phyloP scores from a whole-genome alignment of 202 grass and related monocot species.

The Elaeis oleifera region DNA sequence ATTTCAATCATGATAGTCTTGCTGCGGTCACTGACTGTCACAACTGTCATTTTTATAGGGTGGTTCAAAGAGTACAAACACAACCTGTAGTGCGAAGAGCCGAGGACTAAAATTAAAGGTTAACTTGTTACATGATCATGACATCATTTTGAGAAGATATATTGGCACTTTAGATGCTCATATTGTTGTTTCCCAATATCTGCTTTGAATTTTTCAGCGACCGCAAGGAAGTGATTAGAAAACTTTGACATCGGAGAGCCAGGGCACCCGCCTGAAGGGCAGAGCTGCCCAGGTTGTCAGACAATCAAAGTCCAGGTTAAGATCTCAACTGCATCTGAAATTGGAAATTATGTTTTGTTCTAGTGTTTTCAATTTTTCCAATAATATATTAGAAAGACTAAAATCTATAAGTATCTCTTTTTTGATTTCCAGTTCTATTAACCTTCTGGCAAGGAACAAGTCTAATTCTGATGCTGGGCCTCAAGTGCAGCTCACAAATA shows the following conservation, averaged over 20 bases:
- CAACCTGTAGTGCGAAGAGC: slow-evolving; percentile 38
- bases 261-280: slow-evolving; percentile 15
- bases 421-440: slow-evolving; percentile 13
- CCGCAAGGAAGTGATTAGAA: slow-evolving; percentile 18
- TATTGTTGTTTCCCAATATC: neutral
- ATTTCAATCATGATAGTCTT: neutral
- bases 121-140: slow-evolving; percentile 17
- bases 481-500: slow-evolving; percentile 22
- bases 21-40: neutral
- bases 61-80: slow-evolving; percentile 32
- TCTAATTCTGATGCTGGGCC: slow-evolving; percentile 34
- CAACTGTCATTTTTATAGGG: slow-evolving; percentile 27
- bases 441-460: slow-evolving; percentile 51
- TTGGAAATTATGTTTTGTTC: neutral
- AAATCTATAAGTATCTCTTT: neutral
- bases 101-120: slow-evolving; percentile 49
- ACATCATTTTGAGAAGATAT: neutral
- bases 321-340: slow-evolving; percentile 4
- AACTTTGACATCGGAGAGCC: slow-evolving; percentile 20
- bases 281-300: slow-evolving; percentile 11
- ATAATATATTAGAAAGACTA: neutral
- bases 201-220: neutral
- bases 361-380: neutral
- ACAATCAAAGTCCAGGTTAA: slow-evolving; percentile 32
- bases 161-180: slow-evolving; percentile 1